phyloP scores from a whole-genome alignment of 345 rosid genomes.

The Eucalyptus marginata region DNA sequence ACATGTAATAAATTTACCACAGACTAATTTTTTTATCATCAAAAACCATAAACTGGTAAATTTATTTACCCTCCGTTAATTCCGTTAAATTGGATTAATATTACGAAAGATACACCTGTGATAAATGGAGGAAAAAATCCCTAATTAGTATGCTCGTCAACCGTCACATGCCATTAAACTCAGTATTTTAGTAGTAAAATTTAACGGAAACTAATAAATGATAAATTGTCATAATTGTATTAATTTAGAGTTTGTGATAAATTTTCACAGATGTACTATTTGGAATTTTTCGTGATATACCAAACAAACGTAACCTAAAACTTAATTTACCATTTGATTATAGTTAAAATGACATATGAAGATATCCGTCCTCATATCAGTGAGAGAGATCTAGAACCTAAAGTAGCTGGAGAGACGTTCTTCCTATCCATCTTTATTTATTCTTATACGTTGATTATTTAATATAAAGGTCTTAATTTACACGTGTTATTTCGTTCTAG shows the following conservation, averaged over 20 bases:
- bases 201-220: rapidly evolving
- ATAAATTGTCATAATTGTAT: too few relatives aligned
- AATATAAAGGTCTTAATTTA: not conserved
- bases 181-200: too few relatives aligned
- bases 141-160: too few relatives aligned
- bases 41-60: not conserved
- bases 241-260: not conserved
- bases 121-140: not conserved
- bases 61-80: not conserved
- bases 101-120: rapidly evolving
- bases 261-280: not conserved
- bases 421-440: not conserved
- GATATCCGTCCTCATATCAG: not conserved
- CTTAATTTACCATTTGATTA: not conserved
- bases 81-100: too few relatives aligned
- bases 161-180: not conserved
- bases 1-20: not conserved
- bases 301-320: not conserved
- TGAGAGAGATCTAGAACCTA: not conserved
- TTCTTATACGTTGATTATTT: not conserved
- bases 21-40: too few relatives aligned
- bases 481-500: not conserved
- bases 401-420: not conserved
- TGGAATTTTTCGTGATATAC: not conserved
- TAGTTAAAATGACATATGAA: not conserved